These are phyloP conservation scores for Anacardium occidentale DNA, from an alignment of 345 rosid species.

Conservation along the genomic window DNA sequence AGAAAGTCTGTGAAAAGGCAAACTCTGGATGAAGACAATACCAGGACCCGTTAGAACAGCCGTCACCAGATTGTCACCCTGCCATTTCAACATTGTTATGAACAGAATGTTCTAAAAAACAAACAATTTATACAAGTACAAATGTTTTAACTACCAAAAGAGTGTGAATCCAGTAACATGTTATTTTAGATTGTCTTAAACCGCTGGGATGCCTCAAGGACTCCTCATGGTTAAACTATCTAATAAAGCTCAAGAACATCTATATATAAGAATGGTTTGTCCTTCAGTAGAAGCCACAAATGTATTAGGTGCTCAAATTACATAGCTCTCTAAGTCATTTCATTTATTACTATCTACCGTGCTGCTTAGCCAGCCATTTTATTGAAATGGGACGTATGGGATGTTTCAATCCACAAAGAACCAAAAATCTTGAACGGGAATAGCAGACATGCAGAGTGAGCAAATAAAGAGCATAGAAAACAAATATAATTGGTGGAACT, in stretches of 20 bases:
- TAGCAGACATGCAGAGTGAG: neutral
- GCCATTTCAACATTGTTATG: constrained; percentile 25
- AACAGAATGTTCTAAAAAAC: neutral
- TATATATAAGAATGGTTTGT: neutral
- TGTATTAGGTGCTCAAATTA: neutral
- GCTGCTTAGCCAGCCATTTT: neutral
- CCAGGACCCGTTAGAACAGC: constrained; percentile 94
- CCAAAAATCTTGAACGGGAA: neutral
- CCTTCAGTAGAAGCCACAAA: neutral
- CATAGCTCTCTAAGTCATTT: neutral
- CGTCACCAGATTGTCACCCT: constrained; percentile 90
- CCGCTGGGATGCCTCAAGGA: neutral
- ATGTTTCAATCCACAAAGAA: neutral
- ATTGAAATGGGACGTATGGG: neutral
- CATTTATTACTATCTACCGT: neutral
- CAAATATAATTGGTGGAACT: constrained; percentile 14
- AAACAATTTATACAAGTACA: neutral
- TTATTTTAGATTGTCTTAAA: neutral
- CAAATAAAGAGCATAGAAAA: neutral
- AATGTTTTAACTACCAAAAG: neutral
- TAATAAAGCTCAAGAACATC: neutral
- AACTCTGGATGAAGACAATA: constrained; percentile 93
- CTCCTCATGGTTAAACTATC: neutral
- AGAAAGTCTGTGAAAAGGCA: constrained; percentile 87
- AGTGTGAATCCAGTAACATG: neutral